These are phyloP conservation scores for Corniculantispora saksenae DNA, from an alignment of 2,329 filamentous ascomycete species.

Conservation along the genomic window DNA sequence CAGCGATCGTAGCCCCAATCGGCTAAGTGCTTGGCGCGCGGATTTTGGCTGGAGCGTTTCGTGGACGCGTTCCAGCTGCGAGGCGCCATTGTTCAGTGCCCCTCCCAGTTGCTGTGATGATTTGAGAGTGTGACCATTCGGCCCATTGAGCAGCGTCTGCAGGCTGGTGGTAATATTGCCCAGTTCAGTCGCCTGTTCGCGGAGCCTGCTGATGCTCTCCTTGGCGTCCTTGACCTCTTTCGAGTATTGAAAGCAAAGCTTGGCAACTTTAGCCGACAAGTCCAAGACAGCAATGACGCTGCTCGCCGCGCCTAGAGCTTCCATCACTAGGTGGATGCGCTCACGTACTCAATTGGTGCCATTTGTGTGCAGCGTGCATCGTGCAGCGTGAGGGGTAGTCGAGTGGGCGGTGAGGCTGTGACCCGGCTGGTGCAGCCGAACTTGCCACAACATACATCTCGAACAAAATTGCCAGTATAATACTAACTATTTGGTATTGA, in stretches of 20 bases:
- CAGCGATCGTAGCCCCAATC: background rate
- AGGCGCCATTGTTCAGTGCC: background rate
- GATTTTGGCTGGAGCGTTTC: background rate
- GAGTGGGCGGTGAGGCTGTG: too few species aligned
- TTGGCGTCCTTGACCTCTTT: constrained; percentile 2
- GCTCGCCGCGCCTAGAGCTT: background rate
- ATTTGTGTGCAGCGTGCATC: too few species aligned
- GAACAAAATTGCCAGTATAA: too few species aligned
- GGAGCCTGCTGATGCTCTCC: background rate
- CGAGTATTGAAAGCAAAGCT: constrained; percentile 6
- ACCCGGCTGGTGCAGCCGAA: too few species aligned
- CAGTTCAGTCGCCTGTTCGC: background rate
- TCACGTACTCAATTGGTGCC: too few species aligned
- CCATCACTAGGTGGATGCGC: background rate
- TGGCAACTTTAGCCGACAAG: constrained; percentile 13
- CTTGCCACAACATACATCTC: too few species aligned
- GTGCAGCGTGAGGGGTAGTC: too few species aligned
- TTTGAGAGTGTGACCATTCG: background rate
- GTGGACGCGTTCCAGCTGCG: background rate
- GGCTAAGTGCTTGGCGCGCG: background rate
- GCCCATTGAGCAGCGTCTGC: background rate
- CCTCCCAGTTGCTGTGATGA: background rate
- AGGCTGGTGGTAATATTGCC: background rate
- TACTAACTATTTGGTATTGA: too few species aligned
- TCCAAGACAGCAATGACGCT: constrained; percentile 16